A percentile compares a stretch with the other conserved stretches of the same genome.
Evolutionary conservation across 1,284 basidiomycete species (phyloP).

Genomic region (Grifola frondosa): DNA sequence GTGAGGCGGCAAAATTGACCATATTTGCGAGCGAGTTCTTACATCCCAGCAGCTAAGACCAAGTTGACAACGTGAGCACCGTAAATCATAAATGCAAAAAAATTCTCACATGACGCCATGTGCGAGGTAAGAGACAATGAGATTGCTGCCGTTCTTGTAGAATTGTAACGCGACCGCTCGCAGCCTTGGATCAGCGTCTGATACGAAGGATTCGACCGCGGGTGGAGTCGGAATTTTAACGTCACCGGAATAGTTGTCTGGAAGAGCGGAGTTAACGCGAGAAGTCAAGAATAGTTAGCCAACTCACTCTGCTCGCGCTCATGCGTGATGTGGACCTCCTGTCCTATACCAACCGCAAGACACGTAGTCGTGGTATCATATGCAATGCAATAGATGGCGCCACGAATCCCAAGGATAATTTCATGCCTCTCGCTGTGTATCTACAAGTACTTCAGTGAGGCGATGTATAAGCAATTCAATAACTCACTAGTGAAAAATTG

Average conservation of each 20-base stretch:
- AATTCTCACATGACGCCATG: slow-evolving; percentile 1
- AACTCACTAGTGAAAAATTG: not conserved
- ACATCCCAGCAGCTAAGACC: not conserved
- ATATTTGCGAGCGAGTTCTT: not conserved
- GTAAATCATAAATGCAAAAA: not conserved
- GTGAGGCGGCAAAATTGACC: not conserved
- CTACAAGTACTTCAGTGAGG: not conserved
- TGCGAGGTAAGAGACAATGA: not conserved
- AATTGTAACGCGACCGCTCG: not conserved
- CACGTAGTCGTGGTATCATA: not conserved
- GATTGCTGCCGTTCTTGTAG: not conserved
- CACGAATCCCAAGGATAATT: not conserved
- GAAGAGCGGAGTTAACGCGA: not conserved
- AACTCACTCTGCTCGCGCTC: not conserved
- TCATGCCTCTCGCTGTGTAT: not conserved
- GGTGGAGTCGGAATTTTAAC: not conserved
- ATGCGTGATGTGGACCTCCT: not conserved
- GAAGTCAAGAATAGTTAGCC: not conserved
- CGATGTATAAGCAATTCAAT: not conserved
- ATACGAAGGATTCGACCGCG: no score
- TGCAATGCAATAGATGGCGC: not conserved
- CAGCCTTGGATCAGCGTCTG: not conserved
- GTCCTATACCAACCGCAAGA: not conserved
- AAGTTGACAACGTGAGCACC: not conserved
- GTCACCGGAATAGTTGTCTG: not conserved